Conservation (phyloP, 441 rosid genomes). For the Hura crepitans region DNA sequence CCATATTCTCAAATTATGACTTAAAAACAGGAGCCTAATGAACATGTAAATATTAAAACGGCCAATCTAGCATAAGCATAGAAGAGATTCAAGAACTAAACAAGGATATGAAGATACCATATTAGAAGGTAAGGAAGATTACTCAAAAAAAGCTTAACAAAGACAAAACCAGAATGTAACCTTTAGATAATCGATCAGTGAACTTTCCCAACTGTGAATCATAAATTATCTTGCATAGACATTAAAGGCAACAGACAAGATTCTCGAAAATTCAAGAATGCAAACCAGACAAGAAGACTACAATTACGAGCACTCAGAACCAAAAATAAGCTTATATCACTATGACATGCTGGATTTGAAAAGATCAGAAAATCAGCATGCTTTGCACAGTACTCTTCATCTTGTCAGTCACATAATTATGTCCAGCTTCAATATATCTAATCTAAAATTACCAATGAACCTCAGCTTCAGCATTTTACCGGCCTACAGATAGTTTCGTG, state of each 20-base stretch:
- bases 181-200: background rate
- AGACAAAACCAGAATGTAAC: background rate
- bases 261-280: background rate
- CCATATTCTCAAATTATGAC: conserved; percentile 3
- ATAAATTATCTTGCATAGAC: background rate
- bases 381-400: background rate
- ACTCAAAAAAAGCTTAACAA: no score
- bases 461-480: background rate
- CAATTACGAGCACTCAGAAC: background rate
- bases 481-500: background rate
- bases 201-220: background rate
- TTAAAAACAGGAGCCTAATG: background rate
- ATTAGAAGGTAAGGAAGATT: no score
- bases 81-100: background rate
- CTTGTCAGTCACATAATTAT: background rate
- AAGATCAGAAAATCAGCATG: background rate
- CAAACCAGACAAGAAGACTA: background rate
- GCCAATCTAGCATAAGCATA: background rate
- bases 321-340: background rate
- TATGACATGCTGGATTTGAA: background rate
- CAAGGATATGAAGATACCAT: no score
- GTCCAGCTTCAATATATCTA: background rate
- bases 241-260: background rate
- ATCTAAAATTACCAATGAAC: background rate
- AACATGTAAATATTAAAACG: background rate